A percentile compares a stretch with the other conserved stretches of the same genome.
Conservation (phyloP, 2,329 filamentous ascomycete genomes). For the Alternaria ethzedia region DNA sequence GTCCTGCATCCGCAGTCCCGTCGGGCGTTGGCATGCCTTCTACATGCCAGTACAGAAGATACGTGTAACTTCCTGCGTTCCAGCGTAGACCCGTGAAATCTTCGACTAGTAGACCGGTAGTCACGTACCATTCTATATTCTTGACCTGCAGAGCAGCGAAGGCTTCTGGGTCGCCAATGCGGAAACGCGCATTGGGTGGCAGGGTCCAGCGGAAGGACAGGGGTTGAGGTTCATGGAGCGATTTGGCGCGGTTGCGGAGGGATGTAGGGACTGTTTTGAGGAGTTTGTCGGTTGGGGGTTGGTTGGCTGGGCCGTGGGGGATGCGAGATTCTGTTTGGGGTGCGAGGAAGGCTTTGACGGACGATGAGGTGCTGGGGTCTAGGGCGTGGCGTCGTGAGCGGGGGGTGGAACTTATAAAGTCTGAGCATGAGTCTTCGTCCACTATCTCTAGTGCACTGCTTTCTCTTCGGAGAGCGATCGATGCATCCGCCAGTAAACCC, state of each 20-base stretch:
- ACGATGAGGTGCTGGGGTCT: background rate
- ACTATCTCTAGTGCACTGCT: background rate
- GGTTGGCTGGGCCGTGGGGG: background rate
- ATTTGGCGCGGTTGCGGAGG: background rate
- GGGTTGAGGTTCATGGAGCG: background rate
- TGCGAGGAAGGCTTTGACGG: background rate
- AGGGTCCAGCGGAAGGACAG: background rate
- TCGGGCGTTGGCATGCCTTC: background rate
- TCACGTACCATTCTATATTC: conserved; percentile 1
- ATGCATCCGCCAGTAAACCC: background rate
- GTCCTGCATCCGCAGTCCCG: accelerated
- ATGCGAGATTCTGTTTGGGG: background rate
- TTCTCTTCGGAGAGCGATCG: background rate
- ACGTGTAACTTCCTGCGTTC: background rate
- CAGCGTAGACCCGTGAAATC: background rate
- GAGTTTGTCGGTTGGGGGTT: background rate
- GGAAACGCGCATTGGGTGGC: background rate
- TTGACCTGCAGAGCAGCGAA: background rate
- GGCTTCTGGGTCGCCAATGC: background rate
- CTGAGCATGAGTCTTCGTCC: background rate
- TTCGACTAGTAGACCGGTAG: background rate
- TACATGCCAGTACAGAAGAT: background rate
- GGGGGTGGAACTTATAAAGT: background rate
- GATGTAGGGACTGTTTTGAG: background rate
- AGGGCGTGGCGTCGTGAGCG: background rate